Evolutionary conservation across 805 yeast genomes (phyloP).

Genomic region (Lipomyces spencermartinsiae): DNA sequence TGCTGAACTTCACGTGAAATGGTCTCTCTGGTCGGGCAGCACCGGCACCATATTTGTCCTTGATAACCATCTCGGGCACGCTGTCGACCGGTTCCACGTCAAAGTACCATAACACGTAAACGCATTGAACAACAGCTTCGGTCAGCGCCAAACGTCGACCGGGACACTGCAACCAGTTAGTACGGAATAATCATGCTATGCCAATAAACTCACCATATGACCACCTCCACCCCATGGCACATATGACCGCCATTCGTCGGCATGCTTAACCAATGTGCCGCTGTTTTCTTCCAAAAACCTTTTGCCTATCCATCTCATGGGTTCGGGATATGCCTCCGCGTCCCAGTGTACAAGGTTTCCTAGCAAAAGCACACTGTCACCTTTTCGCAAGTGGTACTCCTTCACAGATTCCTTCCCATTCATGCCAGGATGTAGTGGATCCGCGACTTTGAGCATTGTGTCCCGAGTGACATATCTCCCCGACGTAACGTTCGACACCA

Average conservation of each 20-base stretch:
- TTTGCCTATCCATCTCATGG: constrained; percentile 28
- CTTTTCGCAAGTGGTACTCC: constrained; percentile 24
- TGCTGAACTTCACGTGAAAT: constrained; percentile 14
- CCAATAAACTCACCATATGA: constrained; percentile 4
- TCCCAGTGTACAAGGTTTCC: constrained; percentile 34
- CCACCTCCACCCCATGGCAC: constrained; percentile 28
- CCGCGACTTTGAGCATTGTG: constrained; percentile 25
- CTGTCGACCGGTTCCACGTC: constrained; percentile 22
- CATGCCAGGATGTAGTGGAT: not conserved
- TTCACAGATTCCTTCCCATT: not conserved
- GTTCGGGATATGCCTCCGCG: constrained; percentile 28
- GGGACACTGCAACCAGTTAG: constrained; percentile 26
- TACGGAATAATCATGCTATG: not conserved
- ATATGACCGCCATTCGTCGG: constrained; percentile 13
- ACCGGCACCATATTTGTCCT: constrained; percentile 22
- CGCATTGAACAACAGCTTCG: constrained; percentile 31
- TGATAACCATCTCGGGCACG: constrained; percentile 13
- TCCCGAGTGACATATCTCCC: constrained; percentile 23
- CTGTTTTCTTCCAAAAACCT: constrained; percentile 26
- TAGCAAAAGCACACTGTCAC: constrained; percentile 23
- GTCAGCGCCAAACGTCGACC: constrained; percentile 28
- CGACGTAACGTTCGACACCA: constrained; percentile 15
- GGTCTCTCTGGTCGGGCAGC: constrained; percentile 15
- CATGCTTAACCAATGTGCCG: constrained; percentile 13
- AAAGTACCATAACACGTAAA: constrained; percentile 30